Percentiles rank a stretch among this genome's conserved stretches.
Conservation (phyloP, 2,329 filamentous ascomycete genomes). For the Tetracladium maxilliforme region DNA sequence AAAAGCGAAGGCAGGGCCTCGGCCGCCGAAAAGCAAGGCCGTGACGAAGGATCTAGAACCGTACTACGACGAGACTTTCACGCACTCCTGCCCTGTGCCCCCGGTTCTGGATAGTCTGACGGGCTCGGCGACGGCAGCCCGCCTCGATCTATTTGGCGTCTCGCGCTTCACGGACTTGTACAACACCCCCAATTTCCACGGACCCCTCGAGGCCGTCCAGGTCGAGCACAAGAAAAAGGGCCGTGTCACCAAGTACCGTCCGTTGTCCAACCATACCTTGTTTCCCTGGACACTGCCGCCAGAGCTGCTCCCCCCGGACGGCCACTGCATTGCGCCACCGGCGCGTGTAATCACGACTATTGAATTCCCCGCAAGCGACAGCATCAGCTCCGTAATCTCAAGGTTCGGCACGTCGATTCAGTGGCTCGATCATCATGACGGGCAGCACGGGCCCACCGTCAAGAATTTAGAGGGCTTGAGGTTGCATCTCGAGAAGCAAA, state of each 20-base stretch:
- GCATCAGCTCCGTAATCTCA: neutral
- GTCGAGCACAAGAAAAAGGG: slow-evolving; percentile 8
- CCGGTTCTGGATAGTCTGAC: slow-evolving; percentile 47
- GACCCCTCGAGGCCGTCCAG: slow-evolving; percentile 12
- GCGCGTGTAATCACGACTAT: slow-evolving; percentile 55
- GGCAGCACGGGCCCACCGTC: slow-evolving; percentile 28
- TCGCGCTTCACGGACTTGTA: slow-evolving; percentile 74
- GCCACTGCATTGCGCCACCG: slow-evolving; percentile 59
- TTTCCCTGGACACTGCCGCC: slow-evolving; percentile 88
- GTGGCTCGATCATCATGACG: slow-evolving; percentile 29
- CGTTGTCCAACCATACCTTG: slow-evolving; percentile 62
- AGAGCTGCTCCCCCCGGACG: slow-evolving; percentile 59
- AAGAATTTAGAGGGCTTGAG: slow-evolving; percentile 41
- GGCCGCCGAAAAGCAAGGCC: slow-evolving; percentile 4
- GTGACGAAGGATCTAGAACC: slow-evolving; percentile 10
- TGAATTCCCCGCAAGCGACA: slow-evolving; percentile 39
- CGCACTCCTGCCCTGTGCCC: slow-evolving; percentile 52
- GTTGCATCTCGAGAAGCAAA: slow-evolving; percentile 52
- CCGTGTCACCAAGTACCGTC: slow-evolving; percentile 25
- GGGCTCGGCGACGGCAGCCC: slow-evolving; percentile 65
- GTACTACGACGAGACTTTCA: slow-evolving; percentile 29
- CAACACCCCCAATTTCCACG: slow-evolving; percentile 52
- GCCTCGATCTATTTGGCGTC: slow-evolving; percentile 76
- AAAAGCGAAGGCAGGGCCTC: slow-evolving; percentile 4
- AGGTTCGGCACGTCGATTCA: slow-evolving; percentile 30